Evolutionary conservation across 805 yeast genomes (phyloP).

Genomic region (Candida khao-thaluensis): DNA sequence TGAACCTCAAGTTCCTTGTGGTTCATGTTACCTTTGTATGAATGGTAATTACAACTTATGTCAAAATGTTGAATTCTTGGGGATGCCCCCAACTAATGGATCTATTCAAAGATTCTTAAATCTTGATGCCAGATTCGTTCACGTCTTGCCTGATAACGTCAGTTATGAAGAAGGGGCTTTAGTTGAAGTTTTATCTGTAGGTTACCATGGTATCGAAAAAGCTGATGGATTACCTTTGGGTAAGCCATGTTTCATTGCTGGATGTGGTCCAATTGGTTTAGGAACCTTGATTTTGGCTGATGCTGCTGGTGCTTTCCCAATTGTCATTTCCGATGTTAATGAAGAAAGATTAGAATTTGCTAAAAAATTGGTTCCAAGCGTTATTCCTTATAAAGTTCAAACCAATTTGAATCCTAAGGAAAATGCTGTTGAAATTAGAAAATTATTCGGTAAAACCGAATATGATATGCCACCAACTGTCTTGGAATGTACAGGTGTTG

Average conservation of each 20-base stretch:
- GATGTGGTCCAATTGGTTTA: slow-evolving; percentile 31
- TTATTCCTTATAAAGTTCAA: slow-evolving; percentile 13
- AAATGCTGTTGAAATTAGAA: slow-evolving; percentile 20
- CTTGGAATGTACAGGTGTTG: slow-evolving; percentile 25
- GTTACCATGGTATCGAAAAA: slow-evolving; percentile 23
- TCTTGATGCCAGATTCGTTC: slow-evolving; percentile 18
- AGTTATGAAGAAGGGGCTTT: slow-evolving; percentile 27
- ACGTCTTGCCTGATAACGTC: slow-evolving; percentile 23
- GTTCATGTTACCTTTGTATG: slow-evolving; percentile 24
- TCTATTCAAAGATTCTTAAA: slow-evolving; percentile 20
- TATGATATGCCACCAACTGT: slow-evolving; percentile 25
- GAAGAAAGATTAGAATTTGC: slow-evolving; percentile 24
- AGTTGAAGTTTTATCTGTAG: slow-evolving; percentile 27
- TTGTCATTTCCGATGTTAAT: slow-evolving; percentile 24
- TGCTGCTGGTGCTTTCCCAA: slow-evolving; percentile 23
- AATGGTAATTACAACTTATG: slow-evolving; percentile 26
- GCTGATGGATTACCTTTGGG: slow-evolving; percentile 20
- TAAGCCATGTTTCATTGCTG: slow-evolving; percentile 23
- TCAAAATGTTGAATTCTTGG: slow-evolving; percentile 18
- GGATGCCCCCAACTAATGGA: slow-evolving; percentile 19
- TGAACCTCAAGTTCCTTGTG: slow-evolving; percentile 58
- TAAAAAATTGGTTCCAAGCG: slow-evolving; percentile 16
- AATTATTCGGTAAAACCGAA: slow-evolving; percentile 27
- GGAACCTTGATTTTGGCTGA: slow-evolving; percentile 22
- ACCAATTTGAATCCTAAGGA: slow-evolving; percentile 12